Conservation (phyloP, 352 stramenopile species). For the Thalassiosira livingstoniorum region DNA sequence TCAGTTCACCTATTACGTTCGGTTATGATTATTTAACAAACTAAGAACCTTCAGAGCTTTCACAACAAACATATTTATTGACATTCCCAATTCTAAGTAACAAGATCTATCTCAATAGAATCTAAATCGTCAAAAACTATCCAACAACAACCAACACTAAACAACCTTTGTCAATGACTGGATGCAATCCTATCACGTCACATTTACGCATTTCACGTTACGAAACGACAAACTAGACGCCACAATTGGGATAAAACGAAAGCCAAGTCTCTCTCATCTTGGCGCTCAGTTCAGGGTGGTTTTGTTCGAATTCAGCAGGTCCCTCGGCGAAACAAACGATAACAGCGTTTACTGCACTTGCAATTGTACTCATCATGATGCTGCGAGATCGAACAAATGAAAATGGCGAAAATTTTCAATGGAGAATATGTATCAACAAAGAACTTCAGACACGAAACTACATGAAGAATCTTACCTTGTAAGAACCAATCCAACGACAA, state of each 20-base stretch:
- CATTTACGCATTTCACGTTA: too few relatives aligned
- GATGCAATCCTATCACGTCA: too few relatives aligned
- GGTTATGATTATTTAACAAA: too few relatives aligned
- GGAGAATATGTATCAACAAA: neutral
- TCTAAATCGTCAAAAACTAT: too few relatives aligned
- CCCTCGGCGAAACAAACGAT: constrained; percentile 95
- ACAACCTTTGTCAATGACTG: too few relatives aligned
- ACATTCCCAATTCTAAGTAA: too few relatives aligned
- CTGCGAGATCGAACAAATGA: constrained; percentile 38
- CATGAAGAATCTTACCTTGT: constrained; percentile 8
- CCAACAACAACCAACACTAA: too few relatives aligned
- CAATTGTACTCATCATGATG: constrained; percentile 92
- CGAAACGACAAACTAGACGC: too few relatives aligned
- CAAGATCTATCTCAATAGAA: too few relatives aligned
- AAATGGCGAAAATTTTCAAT: neutral
- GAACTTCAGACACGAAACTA: neutral
- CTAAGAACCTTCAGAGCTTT: too few relatives aligned
- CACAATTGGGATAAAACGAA: constrained; percentile 64
- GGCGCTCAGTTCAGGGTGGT: constrained; percentile 73
- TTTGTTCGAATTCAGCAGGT: constrained; percentile 73
- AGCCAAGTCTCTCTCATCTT: constrained; percentile 78
- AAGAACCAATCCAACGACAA: constrained; percentile 54
- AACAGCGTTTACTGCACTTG: constrained; percentile 94
- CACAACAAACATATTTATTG: too few relatives aligned
- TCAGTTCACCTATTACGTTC: too few relatives aligned